phyloP scores from a whole-genome alignment of 768 basidiomycete species.

The Leccinum disarticulatum region DNA sequence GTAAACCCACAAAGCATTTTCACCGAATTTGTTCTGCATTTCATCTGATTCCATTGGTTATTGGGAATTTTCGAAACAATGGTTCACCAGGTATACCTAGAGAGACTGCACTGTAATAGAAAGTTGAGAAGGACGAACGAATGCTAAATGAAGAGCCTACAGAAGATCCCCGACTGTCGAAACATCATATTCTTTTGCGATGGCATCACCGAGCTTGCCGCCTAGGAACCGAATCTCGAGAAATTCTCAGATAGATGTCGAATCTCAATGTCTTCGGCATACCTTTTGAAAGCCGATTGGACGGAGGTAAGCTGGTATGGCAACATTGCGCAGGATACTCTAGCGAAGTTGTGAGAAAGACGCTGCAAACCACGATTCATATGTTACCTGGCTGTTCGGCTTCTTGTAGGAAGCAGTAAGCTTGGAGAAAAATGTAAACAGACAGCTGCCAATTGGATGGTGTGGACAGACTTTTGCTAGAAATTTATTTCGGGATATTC shows the following conservation, averaged over 20 bases:
- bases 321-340: conserved; percentile 81
- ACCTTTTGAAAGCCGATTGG: conserved; percentile 91
- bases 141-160: conserved; percentile 44
- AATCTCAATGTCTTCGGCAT: conserved; percentile 4
- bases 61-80: not conserved
- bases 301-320: conserved; percentile 80
- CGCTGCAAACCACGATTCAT: not conserved
- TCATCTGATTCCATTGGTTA: conserved; percentile 49
- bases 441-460: not conserved
- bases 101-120: conserved; percentile 46
- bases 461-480: conserved; percentile 73
- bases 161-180: conserved; percentile 88
- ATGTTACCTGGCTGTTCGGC: conserved; percentile 73
- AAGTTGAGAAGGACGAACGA: conserved; percentile 6
- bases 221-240: conserved; percentile 88
- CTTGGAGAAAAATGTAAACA: conserved; percentile 37
- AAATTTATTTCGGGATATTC: conserved; percentile 91
- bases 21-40: conserved; percentile 79
- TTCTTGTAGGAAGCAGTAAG: conserved; percentile 91
- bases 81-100: conserved; percentile 44
- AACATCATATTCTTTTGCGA: conserved; percentile 86
- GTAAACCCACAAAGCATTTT: conserved; percentile 87
- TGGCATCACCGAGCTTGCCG: conserved; percentile 87
- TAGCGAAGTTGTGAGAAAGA: conserved; percentile 31
- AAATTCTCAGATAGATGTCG: conserved; percentile 2